phyloP scores from a whole-genome alignment of 768 basidiomycete genomes.

The Boletus sensibilis region DNA sequence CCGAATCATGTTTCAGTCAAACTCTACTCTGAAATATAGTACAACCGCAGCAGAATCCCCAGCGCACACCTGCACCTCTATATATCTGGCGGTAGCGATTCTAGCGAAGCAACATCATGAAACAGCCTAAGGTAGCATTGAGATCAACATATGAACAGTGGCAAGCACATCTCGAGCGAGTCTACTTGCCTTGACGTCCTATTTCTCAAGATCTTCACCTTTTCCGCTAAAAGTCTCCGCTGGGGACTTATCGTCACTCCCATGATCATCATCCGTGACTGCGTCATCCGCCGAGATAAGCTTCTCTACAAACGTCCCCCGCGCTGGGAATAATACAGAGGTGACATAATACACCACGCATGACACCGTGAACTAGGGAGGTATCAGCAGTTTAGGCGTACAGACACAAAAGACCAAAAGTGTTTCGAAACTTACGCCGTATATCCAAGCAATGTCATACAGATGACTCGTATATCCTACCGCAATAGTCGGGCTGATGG shows the following conservation, averaged over 20 bases:
- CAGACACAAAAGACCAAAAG: neutral
- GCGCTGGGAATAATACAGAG: slow-evolving; percentile 31
- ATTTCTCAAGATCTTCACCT: slow-evolving; percentile 6
- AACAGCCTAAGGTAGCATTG: too few species aligned
- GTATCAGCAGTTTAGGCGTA: neutral
- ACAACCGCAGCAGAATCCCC: too few species aligned
- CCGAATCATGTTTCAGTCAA: neutral
- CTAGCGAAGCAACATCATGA: too few species aligned
- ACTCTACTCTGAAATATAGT: too few species aligned
- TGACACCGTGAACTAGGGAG: slow-evolving; percentile 27
- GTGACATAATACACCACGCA: slow-evolving; percentile 31
- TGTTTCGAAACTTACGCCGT: slow-evolving; percentile 54
- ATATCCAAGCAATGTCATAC: slow-evolving; percentile 77
- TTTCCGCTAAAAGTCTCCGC: neutral
- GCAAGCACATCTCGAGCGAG: too few species aligned
- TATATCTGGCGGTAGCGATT: too few species aligned
- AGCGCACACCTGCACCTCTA: too few species aligned
- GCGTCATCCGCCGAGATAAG: slow-evolving; percentile 31
- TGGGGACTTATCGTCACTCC: neutral
- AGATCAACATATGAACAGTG: neutral
- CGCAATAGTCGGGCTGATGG: slow-evolving; percentile 63
- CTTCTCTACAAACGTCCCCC: slow-evolving; percentile 27
- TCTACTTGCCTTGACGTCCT: neutral
- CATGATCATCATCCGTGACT: neutral
- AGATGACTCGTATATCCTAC: slow-evolving; percentile 59